Evolutionary conservation across 2,329 filamentous ascomycete genomes (phyloP).

Genomic region (Pseudogymnoascus verrucosus): DNA sequence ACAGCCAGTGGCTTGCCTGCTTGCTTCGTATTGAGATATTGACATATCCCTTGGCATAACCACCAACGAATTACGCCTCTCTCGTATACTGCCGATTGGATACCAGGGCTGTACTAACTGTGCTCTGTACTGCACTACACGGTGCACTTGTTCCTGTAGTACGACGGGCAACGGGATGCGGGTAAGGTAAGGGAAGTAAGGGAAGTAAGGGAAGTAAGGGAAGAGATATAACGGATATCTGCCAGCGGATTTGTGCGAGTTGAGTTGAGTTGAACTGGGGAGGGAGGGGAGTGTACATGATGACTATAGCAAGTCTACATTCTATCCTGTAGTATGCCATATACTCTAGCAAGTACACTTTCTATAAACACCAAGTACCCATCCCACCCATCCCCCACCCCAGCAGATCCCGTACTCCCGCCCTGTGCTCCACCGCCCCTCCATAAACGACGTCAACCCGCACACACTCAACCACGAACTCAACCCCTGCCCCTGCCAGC

Average conservation of each 20-base stretch:
- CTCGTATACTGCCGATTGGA: not conserved
- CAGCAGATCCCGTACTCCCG: not conserved
- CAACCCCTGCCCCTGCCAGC: not conserved
- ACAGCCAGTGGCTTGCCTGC: not conserved
- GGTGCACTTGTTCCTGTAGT: too few relatives aligned
- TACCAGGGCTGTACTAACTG: not conserved
- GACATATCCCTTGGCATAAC: not conserved
- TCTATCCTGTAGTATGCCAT: not conserved
- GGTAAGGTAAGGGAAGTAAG: not conserved
- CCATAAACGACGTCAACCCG: not conserved
- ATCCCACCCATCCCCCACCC: not conserved
- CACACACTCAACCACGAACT: not conserved
- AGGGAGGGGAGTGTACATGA: not conserved
- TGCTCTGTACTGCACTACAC: not conserved
- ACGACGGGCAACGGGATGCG: too few relatives aligned
- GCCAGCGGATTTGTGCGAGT: not conserved
- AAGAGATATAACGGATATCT: not conserved
- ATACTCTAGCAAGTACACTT: not conserved
- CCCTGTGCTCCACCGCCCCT: not conserved
- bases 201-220: too few relatives aligned
- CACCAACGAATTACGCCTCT: not conserved
- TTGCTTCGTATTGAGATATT: not conserved
- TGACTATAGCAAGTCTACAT: not conserved
- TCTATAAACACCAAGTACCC: not conserved
- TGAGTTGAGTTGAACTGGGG: not conserved